phyloP scores from a whole-genome alignment of 1,284 basidiomycete species.

The Leccinum pallidistipes region DNA sequence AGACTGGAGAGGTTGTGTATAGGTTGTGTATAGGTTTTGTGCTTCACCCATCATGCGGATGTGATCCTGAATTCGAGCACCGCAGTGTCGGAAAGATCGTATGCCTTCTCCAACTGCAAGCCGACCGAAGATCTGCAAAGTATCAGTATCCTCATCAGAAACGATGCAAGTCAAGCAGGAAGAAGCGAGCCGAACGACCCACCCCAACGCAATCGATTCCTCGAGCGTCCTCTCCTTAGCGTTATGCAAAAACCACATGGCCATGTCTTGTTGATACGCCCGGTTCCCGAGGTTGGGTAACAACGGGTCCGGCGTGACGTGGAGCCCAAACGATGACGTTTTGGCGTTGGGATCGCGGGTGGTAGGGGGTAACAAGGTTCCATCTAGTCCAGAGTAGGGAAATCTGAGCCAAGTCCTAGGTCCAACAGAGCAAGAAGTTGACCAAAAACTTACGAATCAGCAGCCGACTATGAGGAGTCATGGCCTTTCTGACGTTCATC shows the following conservation, averaged over 20 bases:
- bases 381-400: slow-evolving; percentile 15
- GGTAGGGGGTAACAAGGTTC: slow-evolving; percentile 17
- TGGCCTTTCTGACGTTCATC: slow-evolving; percentile 19
- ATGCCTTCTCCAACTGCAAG: slow-evolving; percentile 26
- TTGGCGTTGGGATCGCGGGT: slow-evolving; percentile 5
- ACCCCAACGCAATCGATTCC: slow-evolving; percentile 25
- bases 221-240: slow-evolving; percentile 28
- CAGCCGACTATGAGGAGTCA: slow-evolving; percentile 28
- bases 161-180: background rate
- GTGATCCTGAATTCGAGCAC: slow-evolving; percentile 30
- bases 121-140: slow-evolving; percentile 18
- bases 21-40: background rate
- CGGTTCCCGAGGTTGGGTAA: slow-evolving; percentile 33
- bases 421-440: background rate
- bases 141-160: background rate
- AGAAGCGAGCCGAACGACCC: slow-evolving; percentile 1
- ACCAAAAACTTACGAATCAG: slow-evolving; percentile 25
- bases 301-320: slow-evolving; percentile 28
- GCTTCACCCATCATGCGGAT: background rate
- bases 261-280: slow-evolving; percentile 31
- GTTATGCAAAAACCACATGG: slow-evolving; percentile 30
- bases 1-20: background rate
- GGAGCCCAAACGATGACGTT: slow-evolving; percentile 6
- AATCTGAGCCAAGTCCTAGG: background rate
- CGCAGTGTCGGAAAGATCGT: slow-evolving; percentile 28